These are phyloP conservation scores for Colletotrichum truncatum DNA, from an alignment of 2,329 filamentous ascomycete genomes.

Conservation along the genomic window DNA sequence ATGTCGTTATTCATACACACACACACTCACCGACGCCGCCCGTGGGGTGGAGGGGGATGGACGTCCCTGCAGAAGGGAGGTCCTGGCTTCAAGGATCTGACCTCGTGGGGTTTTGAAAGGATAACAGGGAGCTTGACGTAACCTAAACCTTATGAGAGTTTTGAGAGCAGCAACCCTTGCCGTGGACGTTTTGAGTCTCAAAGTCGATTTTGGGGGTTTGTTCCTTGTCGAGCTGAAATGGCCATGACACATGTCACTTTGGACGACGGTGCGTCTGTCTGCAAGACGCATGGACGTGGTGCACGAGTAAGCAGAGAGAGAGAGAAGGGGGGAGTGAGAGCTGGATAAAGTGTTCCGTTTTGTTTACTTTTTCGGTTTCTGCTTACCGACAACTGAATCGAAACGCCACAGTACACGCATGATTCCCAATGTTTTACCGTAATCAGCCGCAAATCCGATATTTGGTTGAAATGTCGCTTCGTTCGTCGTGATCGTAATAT, in stretches of 20 bases:
- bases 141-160: slow-evolving; percentile 1
- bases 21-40: too few relatives aligned
- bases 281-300: neutral
- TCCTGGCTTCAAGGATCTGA: neutral
- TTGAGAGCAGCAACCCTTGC: neutral
- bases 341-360: neutral
- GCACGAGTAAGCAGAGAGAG: neutral
- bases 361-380: neutral
- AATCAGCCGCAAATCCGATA: too few relatives aligned
- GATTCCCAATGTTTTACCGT: too few relatives aligned
- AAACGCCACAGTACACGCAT: too few relatives aligned
- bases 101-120: neutral
- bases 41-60: neutral
- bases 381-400: too few relatives aligned
- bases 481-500: too few relatives aligned
- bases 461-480: too few relatives aligned
- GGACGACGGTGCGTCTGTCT: neutral
- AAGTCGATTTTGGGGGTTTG: too few relatives aligned
- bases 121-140: slow-evolving; percentile 1
- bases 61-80: neutral
- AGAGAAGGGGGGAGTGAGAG: neutral
- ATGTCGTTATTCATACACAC: neutral
- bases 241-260: neutral
- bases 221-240: slow-evolving; percentile 20
- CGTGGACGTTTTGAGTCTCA: neutral